A percentile compares a stretch with the other conserved stretches of the same genome.
Evolutionary conservation across 257 asterid species (phyloP).

Genomic region (Agastache rugosa): DNA sequence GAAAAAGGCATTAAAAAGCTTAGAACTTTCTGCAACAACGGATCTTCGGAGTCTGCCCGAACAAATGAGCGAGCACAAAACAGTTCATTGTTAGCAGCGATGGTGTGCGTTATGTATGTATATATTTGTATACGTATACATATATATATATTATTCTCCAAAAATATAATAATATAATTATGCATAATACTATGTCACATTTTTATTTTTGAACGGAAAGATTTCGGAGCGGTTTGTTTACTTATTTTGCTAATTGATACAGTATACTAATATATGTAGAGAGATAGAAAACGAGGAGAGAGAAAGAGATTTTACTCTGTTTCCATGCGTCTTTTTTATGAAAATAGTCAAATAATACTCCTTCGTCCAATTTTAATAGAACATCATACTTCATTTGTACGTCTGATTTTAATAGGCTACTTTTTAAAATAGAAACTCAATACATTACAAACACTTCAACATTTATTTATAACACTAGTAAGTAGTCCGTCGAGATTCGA

Average conservation of each 20-base stretch:
- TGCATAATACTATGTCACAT: background rate
- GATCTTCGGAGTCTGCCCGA: constrained; percentile 30
- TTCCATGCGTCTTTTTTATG: background rate
- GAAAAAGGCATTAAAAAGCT: constrained; percentile 10
- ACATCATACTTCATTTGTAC: no score
- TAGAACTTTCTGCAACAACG: constrained; percentile 38
- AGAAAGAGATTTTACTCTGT: constrained; percentile 13
- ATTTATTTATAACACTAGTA: no score
- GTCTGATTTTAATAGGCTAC: no score
- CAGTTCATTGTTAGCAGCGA: constrained; percentile 33
- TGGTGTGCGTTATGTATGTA: constrained; percentile 30
- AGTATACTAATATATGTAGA: background rate
- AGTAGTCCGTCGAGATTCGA: no score
- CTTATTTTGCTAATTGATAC: background rate
- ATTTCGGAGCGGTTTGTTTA: constrained; percentile 15
- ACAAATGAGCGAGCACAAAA: constrained; percentile 34
- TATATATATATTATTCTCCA: background rate
- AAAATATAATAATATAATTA: background rate
- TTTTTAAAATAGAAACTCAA: no score
- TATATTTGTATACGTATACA: constrained; percentile 17
- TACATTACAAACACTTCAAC: no score
- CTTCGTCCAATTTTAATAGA: no score
- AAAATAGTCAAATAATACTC: no score
- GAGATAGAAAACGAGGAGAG: constrained; percentile 7
- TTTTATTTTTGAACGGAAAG: background rate